Percentiles rank a stretch among this genome's conserved stretches.
phyloP scores from a whole-genome alignment of 371 early-diverging fungal genomes.

The Circinella umbellata region DNA sequence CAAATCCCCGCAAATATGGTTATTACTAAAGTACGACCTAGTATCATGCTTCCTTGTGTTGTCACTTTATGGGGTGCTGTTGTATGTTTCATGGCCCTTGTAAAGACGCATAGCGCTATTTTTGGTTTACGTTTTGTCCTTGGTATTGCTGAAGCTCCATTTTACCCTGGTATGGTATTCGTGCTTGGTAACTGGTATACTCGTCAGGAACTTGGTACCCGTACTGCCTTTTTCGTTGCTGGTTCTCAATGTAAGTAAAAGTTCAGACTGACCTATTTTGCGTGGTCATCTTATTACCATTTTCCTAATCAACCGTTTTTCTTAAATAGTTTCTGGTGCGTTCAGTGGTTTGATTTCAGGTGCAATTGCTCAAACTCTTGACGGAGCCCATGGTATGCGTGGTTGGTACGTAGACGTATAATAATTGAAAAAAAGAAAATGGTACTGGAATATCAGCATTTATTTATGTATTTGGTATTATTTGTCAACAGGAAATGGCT shows the following conservation, averaged over 20 bases:
- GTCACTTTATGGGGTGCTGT: constrained; percentile 70
- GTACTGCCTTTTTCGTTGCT: constrained; percentile 58
- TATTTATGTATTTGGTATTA: no score
- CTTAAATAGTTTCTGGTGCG: constrained; percentile 22
- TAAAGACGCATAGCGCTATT: constrained; percentile 48
- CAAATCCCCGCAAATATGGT: constrained; percentile 55
- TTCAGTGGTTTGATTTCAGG: constrained; percentile 40
- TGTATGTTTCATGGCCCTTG: constrained; percentile 62
- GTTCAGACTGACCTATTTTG: constrained; percentile 20
- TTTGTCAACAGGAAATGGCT: constrained; percentile 49
- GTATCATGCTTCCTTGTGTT: constrained; percentile 61
- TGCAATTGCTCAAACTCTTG: constrained; percentile 41
- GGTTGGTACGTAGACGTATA: constrained; percentile 32
- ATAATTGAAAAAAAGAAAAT: no score
- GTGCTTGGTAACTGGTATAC: constrained; percentile 81
- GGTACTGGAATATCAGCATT: no score
- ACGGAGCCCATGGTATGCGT: constrained; percentile 49
- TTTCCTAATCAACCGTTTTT: neutral
- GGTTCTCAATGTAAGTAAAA: constrained; percentile 63
- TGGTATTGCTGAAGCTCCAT: constrained; percentile 66
- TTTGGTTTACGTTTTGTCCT: constrained; percentile 67
- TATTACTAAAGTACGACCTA: constrained; percentile 56
- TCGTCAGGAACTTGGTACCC: constrained; percentile 69
- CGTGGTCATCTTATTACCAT: neutral
- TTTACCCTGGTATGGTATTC: constrained; percentile 79